These are phyloP conservation scores for Logfia minima DNA, from an alignment of 129 eudicot species.

Conservation along the genomic window DNA sequence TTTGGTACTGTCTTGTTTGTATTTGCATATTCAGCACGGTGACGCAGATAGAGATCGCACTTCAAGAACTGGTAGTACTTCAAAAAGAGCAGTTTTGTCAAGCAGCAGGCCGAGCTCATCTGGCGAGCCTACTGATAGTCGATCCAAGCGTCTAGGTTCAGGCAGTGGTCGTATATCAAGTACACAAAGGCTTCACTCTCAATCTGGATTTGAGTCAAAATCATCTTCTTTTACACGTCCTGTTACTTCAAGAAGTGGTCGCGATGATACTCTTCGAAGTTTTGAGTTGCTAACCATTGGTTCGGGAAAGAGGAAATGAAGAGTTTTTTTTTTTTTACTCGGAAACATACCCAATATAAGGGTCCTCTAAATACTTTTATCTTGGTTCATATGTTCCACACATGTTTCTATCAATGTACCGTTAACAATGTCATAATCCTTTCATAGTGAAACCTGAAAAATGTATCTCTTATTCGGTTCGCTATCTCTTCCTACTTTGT, in stretches of 20 bases:
- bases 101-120: slow-evolving; percentile 90
- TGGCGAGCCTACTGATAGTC: slow-evolving; percentile 64
- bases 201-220: slow-evolving; percentile 86
- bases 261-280: slow-evolving; percentile 84
- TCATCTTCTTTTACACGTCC: slow-evolving; percentile 74
- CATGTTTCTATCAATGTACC: not conserved
- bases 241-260: slow-evolving; percentile 50
- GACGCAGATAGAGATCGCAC: slow-evolving; percentile 71
- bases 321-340: not conserved
- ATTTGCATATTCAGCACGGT: slow-evolving; percentile 46
- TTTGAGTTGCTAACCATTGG: slow-evolving; percentile 86
- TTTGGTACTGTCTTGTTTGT: not conserved
- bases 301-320: slow-evolving; percentile 63
- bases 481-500: not conserved
- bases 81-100: slow-evolving; percentile 64
- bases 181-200: slow-evolving; percentile 76
- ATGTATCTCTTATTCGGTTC: not conserved
- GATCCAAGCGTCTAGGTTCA: slow-evolving; percentile 56
- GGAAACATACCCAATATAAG: not conserved
- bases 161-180: slow-evolving; percentile 68
- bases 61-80: slow-evolving; percentile 58
- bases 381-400: not conserved
- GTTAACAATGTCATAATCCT: not conserved
- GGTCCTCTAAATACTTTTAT: not conserved
- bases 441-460: not conserved